Base-by-base conservation (phyloP, 352 stramenopile genomes). In the Phytophthora fragariae region DNA sequence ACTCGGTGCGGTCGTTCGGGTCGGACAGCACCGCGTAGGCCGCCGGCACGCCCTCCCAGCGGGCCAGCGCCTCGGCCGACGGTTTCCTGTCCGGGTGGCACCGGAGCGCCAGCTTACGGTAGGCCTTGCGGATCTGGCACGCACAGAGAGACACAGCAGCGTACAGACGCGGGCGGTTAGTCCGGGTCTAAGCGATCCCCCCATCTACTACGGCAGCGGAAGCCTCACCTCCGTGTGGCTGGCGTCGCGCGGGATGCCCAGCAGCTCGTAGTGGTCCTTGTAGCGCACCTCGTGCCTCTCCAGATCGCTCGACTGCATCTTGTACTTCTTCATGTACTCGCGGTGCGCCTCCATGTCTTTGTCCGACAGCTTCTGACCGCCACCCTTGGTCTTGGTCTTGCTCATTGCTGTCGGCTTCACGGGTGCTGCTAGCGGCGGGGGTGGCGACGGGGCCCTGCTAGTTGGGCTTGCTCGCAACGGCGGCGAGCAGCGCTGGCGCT, bases 61-160 rank as follows among this genome's bases (percentile, higher is more conserved):
- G 83, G 52, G 81, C 83, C 52, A 92, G 77, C 10, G 84, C 86
- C 49, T 92, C 86, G 1, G 79, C 59, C 1, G 77, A 87, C 55
- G 92, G 89, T 79, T 99, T 99, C 69, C 97, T 96, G 71, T 98
- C 93, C 1, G 93, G 93, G 68, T 98, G 93, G 61, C 89, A 97
- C 65, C 87, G 86, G 44, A 97, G 81, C 49, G 89, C 92, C 47
- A 97, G 73, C 71, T 89, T 95, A 9, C 90, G 88, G 71, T 98
- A 98, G 5, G 92, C 90, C 55, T 89, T 83, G 68, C 98, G 98
- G 75, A 99, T 99, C 84, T 93, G 61, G 35, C 19, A 50, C 46
- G 44, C 7, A 52, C 59, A 66, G 17, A 72, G 15, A 66, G 19
- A 72, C 12, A 12, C 24, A 58, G 14, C 21, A 44, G 17, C 41